Evolutionary conservation across 2,329 filamentous ascomycete species (phyloP), one percentile per base, ranked within the genome.

Genomic region (Pseudogymnoascus sp.): DNA sequence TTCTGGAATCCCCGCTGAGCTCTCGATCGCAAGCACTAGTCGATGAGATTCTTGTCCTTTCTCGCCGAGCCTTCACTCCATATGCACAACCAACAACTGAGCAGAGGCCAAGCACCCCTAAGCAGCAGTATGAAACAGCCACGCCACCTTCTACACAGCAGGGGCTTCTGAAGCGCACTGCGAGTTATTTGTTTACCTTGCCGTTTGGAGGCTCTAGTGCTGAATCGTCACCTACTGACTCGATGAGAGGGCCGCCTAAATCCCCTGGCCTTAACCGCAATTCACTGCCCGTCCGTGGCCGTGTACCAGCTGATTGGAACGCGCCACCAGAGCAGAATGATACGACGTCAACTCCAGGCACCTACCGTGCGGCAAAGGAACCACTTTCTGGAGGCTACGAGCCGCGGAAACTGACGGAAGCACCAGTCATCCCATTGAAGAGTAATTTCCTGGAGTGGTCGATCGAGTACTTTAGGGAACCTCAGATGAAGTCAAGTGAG

Each of bases 401-500:
- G 66, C 79, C 85, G 60, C 84, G 88, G 63, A 81, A 87, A 64
- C 73, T 84, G 31, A 79, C 81, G 0, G 78, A 84, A 61, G 69
- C 79, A 8, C 88, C 90, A 1, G 76, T 75, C 11, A 82, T 97
- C 28, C 95, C 95, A 1, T 75, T 99, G 16, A 83, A 83, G 64
- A 96, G 92, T 73, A 87, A 83, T 7, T 96, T 97, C 75, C 81
- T 96, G 66, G 91, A 96, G 66, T 99, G 93, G 93, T 96, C 93
- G 3, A 92, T 95, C 49, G 93, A 93, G 75, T 97, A 99, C 74
- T 99, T 97, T 81, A 90, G 93, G 31, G 93, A 97, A 74, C 95
- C 95, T 33, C 95, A 99, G 75, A 97, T 99, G 95, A 96, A 95
- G 72, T 88, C 91, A 2, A 93, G 90, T 63, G 95, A 99, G 73